These are phyloP conservation scores for Cordyceps fumosorosea DNA, from an alignment of 2,329 filamentous ascomycete species.

Conservation along the genomic window DNA sequence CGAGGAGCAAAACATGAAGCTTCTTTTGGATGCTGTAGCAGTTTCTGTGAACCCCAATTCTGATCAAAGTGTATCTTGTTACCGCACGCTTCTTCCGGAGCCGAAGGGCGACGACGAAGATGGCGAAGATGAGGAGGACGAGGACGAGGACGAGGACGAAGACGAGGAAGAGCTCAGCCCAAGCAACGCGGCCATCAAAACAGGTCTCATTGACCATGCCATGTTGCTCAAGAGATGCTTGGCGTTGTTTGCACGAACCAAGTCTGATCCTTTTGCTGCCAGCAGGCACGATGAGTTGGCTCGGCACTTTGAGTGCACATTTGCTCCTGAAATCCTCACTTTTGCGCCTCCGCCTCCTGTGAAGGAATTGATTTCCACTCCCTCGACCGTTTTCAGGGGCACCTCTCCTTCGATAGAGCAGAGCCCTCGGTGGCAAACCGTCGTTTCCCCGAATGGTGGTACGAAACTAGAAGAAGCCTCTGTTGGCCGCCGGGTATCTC, in stretches of 20 bases:
- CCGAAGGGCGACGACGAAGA: conserved; percentile 31
- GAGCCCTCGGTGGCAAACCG: conserved; percentile 26
- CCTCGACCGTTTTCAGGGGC: conserved; percentile 42
- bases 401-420: conserved; percentile 39
- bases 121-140: conserved; percentile 34
- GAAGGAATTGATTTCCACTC: conserved; percentile 34
- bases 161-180: conserved; percentile 44
- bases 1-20: conserved; percentile 61
- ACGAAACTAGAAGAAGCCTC: conserved; percentile 43
- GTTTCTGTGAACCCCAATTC: conserved; percentile 69
- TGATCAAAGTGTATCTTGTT: conserved; percentile 70
- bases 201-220: conserved; percentile 83
- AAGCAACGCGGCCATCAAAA: conserved; percentile 72
- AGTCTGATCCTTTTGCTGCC: conserved; percentile 14
- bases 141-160: conserved; percentile 36
- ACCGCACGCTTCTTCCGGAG: conserved; percentile 65
- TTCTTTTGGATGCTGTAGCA: conserved; percentile 68
- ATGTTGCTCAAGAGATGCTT: conserved; percentile 81
- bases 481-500: conserved; percentile 42
- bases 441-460: conserved; percentile 29
- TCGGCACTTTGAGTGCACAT: conserved; percentile 54
- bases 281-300: conserved; percentile 49
- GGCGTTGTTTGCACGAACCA: conserved; percentile 58
- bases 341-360: conserved; percentile 47
- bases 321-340: conserved; percentile 58